Base-by-base conservation (phyloP, 371 early-diverging fungal genomes). In the Mucor piriformis region DNA sequence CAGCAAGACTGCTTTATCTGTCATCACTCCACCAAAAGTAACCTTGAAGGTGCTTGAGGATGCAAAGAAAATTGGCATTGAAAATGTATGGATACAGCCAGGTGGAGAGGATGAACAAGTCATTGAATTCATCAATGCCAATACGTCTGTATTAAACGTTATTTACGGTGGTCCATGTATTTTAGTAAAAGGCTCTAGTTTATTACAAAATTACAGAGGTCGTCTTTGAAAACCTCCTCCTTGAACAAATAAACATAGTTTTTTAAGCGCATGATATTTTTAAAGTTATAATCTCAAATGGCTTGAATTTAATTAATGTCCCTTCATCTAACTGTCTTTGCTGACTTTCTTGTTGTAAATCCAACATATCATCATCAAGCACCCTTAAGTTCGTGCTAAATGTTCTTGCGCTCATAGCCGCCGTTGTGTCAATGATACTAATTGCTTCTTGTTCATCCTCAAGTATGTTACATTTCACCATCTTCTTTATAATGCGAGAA, bases 11-110 rank as follows among this genome's bases (percentile, higher is more conserved):
- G 76, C 84, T 6, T 58, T 93, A 10, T 93, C 92, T 1, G 76
- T 93, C 59, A 85, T 94, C 27, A 92, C 92, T 6, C 93, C 95
- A 7, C 95, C 95, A 6, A 57, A 68, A 0, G 84, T 90, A 8
- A 90, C 93, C 1, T 71, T 81, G 0, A 52, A 70, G 0, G 83
- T 92, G 0, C 58, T 94, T 16, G 57, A 81, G 21, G 76, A 87
- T 34, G 92, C 90, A 7, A 76, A 83, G 15, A 54, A 65, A 13
- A 66, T 88, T 11, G 92, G 92, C 0, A 82, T 92, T 59, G 70
- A 60, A 33, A 64, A 82, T 25, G 57, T 92, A 32, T 94, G 95
- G 95, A 69, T 92, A 20, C 95, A 94, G 71, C 95, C 95, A 0
- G 93, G 91, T 37, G 86, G 85, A 44, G 91, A 92, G 46, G 82